phyloP scores from a whole-genome alignment of 331 rosid species.

The Arachis monticola region DNA sequence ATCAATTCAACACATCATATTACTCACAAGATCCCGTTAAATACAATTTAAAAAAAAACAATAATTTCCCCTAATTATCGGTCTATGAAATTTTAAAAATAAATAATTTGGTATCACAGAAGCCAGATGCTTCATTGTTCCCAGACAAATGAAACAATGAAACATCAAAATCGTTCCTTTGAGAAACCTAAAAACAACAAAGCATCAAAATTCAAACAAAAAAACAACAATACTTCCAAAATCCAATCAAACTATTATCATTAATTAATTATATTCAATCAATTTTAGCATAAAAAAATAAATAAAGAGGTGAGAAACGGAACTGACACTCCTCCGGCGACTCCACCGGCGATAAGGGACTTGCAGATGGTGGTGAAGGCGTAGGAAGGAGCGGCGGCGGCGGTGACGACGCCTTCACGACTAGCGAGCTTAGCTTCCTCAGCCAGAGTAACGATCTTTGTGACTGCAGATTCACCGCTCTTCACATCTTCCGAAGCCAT shows the following conservation, averaged over 20 bases:
- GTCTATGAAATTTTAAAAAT: background rate
- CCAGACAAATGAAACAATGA: background rate
- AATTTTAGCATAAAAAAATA: too few species aligned
- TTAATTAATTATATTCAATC: background rate
- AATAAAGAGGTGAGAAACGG: constrained; percentile 30
- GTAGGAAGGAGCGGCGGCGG: constrained; percentile 61
- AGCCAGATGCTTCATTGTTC: background rate
- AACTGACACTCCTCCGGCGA: constrained; percentile 99
- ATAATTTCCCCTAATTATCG: background rate
- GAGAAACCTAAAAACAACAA: background rate
- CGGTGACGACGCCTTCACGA: constrained; percentile 79
- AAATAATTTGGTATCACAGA: background rate
- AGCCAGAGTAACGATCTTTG: constrained; percentile 85
- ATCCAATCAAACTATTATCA: background rate
- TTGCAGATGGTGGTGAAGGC: constrained; percentile 81
- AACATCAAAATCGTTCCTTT: constrained; percentile 7
- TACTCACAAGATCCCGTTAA: constrained; percentile 21
- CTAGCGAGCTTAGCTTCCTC: constrained; percentile 95
- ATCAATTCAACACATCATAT: background rate
- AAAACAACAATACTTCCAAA: constrained; percentile 7
- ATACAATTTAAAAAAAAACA: constrained; percentile 6
- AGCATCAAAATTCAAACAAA: constrained; percentile 26
- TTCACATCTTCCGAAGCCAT: constrained; percentile 99
- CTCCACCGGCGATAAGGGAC: constrained; percentile 95
- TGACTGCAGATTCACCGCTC: constrained; percentile 79